phyloP scores from a whole-genome alignment of 2,329 filamentous ascomycete genomes.

The Xylariaceae sp. region DNA sequence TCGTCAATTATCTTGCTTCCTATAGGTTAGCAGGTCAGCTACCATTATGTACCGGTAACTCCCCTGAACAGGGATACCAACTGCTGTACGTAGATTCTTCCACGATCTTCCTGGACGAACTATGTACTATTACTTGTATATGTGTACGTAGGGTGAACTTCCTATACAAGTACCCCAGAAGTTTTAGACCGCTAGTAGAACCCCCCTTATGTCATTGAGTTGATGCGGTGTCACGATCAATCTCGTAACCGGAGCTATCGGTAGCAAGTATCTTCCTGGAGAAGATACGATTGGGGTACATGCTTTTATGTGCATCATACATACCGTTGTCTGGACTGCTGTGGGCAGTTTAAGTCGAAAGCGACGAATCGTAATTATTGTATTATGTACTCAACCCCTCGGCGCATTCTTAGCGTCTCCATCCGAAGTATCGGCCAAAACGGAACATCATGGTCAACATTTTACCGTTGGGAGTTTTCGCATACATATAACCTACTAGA shows the following conservation, averaged over 20 bases:
- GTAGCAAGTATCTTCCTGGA: neutral
- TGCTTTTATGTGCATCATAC: slow-evolving; percentile 2
- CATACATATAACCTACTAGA: no score
- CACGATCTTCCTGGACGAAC: slow-evolving; percentile 1
- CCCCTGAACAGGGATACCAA: slow-evolving; percentile 15
- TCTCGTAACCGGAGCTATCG: neutral
- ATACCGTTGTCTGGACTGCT: neutral
- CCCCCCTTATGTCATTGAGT: slow-evolving; percentile 1
- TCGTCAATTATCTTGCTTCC: slow-evolving; percentile 27
- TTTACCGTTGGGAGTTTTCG: neutral
- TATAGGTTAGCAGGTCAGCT: no score
- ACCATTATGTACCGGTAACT: slow-evolving; percentile 22
- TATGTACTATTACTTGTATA: no score
- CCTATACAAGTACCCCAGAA: slow-evolving; percentile 19
- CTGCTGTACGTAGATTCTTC: slow-evolving; percentile 2
- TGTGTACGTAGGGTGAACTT: no score
- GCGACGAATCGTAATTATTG: neutral
- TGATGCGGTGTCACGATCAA: neutral
- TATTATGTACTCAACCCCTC: neutral
- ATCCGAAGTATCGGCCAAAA: neutral
- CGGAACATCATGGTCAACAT: neutral
- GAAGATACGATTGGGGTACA: slow-evolving; percentile 20
- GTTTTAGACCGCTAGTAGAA: slow-evolving; percentile 6
- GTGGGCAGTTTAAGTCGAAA: neutral
- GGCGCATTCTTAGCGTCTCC: neutral